These are phyloP conservation scores for Cryptosporidium viatorum DNA, from an alignment of 169 alveolate genomes.

Conservation along the genomic window DNA sequence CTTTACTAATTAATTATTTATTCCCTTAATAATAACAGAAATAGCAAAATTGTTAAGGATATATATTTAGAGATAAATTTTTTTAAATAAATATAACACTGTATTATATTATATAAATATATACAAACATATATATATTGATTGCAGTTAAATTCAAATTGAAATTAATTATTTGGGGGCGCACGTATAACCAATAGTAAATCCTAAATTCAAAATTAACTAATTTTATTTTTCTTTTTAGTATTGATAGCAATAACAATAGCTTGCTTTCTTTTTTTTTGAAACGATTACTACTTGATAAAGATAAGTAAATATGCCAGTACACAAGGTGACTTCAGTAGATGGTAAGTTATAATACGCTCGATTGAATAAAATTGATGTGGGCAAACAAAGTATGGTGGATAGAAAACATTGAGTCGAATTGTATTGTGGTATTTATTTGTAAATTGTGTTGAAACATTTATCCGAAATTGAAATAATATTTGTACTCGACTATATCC, in stretches of 20 bases:
- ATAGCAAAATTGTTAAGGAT: too few species aligned
- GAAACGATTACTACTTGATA: too few species aligned
- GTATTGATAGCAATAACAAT: too few species aligned
- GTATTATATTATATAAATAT: too few species aligned
- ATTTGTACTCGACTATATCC: too few species aligned
- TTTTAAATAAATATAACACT: too few species aligned
- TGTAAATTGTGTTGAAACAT: too few species aligned
- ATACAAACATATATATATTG: too few species aligned
- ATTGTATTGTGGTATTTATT: background rate
- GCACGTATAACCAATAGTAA: background rate
- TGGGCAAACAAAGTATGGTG: background rate
- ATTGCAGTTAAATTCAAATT: too few species aligned
- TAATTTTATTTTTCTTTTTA: too few species aligned
- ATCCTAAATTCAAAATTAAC: too few species aligned
- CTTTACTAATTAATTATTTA: background rate
- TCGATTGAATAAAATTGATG: background rate
- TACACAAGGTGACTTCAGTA: constrained; percentile 32
- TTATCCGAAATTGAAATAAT: too few species aligned
- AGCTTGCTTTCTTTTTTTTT: background rate
- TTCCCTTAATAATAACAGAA: background rate
- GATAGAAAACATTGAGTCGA: background rate
- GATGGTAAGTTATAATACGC: constrained; percentile 8
- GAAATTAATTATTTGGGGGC: background rate
- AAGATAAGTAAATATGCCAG: constrained; percentile 1
- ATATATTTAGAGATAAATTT: background rate